Percentiles rank a stretch among this genome's conserved stretches.
Evolutionary conservation across 2,329 filamentous ascomycete genomes (phyloP).

Genomic region (Cladobotryum mycophilum): DNA sequence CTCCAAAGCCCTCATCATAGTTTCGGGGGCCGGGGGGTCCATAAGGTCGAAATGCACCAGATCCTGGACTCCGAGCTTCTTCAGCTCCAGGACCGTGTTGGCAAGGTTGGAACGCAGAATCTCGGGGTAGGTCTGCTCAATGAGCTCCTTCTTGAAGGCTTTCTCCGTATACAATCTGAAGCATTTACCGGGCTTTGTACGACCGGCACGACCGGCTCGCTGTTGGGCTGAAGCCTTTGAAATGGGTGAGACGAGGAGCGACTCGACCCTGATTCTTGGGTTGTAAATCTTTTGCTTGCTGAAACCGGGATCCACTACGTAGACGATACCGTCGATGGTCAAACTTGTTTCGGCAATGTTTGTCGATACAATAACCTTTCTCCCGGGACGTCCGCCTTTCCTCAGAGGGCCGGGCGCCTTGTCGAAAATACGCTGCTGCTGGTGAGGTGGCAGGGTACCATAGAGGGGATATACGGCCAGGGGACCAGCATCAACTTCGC

Average conservation of each 20-base stretch:
- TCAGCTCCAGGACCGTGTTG: slow-evolving; percentile 90
- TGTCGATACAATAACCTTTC: slow-evolving; percentile 89
- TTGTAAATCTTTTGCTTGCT: slow-evolving; percentile 99
- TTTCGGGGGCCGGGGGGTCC: slow-evolving; percentile 96
- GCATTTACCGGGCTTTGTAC: slow-evolving; percentile 96
- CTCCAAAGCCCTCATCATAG: slow-evolving; percentile 94
- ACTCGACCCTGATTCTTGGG: slow-evolving; percentile 91
- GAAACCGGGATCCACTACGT: slow-evolving; percentile 98
- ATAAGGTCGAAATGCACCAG: slow-evolving; percentile 98
- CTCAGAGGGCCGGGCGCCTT: slow-evolving; percentile 69
- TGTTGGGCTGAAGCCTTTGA: slow-evolving; percentile 97
- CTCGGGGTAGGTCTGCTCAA: slow-evolving; percentile 94
- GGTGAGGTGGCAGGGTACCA: slow-evolving; percentile 81
- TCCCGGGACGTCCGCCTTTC: slow-evolving; percentile 75
- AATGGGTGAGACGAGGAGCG: slow-evolving; percentile 92
- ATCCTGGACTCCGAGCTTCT: slow-evolving; percentile 94
- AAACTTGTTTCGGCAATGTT: slow-evolving; percentile 98
- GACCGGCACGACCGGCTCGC: slow-evolving; percentile 96
- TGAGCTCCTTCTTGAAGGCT: slow-evolving; percentile 96
- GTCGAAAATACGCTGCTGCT: slow-evolving; percentile 94
- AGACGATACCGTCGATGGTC: slow-evolving; percentile 98
- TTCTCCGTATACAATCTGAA: slow-evolving; percentile 93
- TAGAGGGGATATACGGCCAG: slow-evolving; percentile 90
- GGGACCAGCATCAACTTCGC: slow-evolving; percentile 87
- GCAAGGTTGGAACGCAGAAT: slow-evolving; percentile 91